These are phyloP conservation scores for Lophium mytilinum DNA, from an alignment of 495 filamentous ascomycete genomes.

Conservation along the genomic window DNA sequence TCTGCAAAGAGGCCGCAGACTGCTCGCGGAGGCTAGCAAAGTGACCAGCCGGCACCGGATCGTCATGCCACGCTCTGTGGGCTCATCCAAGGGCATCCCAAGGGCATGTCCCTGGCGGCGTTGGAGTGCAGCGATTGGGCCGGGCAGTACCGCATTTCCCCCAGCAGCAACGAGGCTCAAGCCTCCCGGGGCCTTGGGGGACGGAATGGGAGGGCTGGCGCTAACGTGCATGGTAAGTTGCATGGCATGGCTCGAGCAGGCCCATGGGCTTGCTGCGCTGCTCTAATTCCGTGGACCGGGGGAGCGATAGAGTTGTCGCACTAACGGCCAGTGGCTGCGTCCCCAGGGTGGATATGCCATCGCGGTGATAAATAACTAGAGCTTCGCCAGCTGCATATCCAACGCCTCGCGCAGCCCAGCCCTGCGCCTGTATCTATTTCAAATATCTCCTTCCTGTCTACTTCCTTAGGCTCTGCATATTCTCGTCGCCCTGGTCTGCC, in stretches of 20 bases:
- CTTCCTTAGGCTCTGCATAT: background rate
- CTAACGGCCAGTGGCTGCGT: background rate
- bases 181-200: conserved; percentile 12
- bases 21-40: no score
- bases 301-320: conserved; percentile 16
- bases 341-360: background rate
- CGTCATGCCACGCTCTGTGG: no score
- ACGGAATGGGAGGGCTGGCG: conserved; percentile 7
- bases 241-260: conserved; percentile 8
- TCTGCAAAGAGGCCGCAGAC: no score
- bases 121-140: conserved; percentile 11
- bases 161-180: conserved; percentile 20
- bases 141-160: conserved; percentile 14
- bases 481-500: no score
- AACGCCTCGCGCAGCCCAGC: no score
- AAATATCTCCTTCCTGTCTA: background rate
- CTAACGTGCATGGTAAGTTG: conserved; percentile 20
- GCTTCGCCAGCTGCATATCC: background rate
- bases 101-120: background rate
- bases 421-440: background rate
- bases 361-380: background rate
- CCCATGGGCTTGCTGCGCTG: conserved; percentile 4
- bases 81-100: background rate
- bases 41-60: no score
- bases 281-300: conserved; percentile 21